Base-by-base conservation (phyloP, 495 filamentous ascomycete genomes). In the Aspergillus baeticus region DNA sequence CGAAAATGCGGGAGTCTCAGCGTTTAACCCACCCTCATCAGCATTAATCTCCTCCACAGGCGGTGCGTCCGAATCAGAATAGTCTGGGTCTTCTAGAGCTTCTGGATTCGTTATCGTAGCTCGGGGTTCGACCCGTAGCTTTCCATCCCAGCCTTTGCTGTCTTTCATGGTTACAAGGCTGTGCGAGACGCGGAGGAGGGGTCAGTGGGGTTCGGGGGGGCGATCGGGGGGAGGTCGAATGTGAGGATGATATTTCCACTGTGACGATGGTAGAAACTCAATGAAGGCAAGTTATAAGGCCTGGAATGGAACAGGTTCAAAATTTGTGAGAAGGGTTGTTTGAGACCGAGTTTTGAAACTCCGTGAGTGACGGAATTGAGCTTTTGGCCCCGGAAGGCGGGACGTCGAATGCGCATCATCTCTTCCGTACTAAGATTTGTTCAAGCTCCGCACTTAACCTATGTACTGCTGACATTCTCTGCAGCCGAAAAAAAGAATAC, bases 91-190 rank as follows among this genome's bases (percentile, higher is more conserved):
- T 35, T 86, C 86, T 23, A 91, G 67, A 15, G 88, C 86, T 63
- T 93, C 90, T 14, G 88, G 87, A 63, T 94, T 92, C 5, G 77
- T 77, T 17, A 86, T 71, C 18, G 82, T 78, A 6, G 87, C 79
- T 38, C 82, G 79, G 38, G 71, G 81, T 58, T 85, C 87, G 48
- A 87, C 83, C 14, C 92, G 79, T 48, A 96, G 79, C 72, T 97
- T 97, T 49, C 92, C 92, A 73, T 96, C 92, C 92, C 92, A 97
- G 51, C 92, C 92, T 64, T 87, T 90, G 69, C 85, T 87, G 65
- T 90, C 77, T 57, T 76, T 79, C 68, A 77, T 76, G 36, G 48
- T 68, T 37, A 65, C 47, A 41, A 3, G 52, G 50, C 29, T 50
- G 35, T 31, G 49, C 6, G 38, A 13, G 23, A 48, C 46, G 39